Evolutionary conservation across 1,284 basidiomycete species (phyloP).

Genomic region (Pseudozyma pruni): DNA sequence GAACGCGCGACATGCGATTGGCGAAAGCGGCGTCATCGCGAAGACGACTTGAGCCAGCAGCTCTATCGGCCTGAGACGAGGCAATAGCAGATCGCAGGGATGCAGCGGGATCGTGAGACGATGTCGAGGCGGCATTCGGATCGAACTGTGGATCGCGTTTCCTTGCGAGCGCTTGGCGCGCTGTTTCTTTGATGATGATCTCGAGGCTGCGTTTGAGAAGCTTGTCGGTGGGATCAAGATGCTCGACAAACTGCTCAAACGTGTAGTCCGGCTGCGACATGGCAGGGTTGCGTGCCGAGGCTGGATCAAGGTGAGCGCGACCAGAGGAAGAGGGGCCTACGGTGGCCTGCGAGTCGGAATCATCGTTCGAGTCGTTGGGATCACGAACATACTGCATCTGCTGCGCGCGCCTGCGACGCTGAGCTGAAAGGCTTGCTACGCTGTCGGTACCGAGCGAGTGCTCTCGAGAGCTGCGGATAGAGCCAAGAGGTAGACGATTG

Average conservation of each 20-base stretch:
- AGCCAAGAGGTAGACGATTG: background rate
- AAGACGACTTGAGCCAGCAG: background rate
- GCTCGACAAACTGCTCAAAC: constrained; percentile 49
- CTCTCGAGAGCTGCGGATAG: constrained; percentile 20
- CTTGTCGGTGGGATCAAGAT: constrained; percentile 48
- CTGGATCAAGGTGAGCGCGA: constrained; percentile 21
- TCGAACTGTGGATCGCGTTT: constrained; percentile 20
- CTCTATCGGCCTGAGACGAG: constrained; percentile 13
- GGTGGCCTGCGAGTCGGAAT: constrained; percentile 22
- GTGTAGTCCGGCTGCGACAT: constrained; percentile 44
- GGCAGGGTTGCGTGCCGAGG: constrained; percentile 14
- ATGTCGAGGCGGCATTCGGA: constrained; percentile 1
- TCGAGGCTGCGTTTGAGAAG: constrained; percentile 44
- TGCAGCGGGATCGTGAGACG: constrained; percentile 21
- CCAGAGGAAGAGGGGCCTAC: constrained; percentile 5
- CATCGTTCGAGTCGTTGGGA: constrained; percentile 39
- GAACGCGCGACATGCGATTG: constrained; percentile 8
- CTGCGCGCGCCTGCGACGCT: constrained; percentile 27
- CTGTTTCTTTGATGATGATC: constrained; percentile 51
- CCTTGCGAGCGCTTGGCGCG: constrained; percentile 40
- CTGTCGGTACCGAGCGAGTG: constrained; percentile 31
- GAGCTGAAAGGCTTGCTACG: constrained; percentile 36
- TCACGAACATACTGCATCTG: constrained; percentile 41
- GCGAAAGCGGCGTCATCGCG: constrained; percentile 3
- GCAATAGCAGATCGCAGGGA: constrained; percentile 30